A percentile compares a stretch with the other conserved stretches of the same genome.
Evolutionary conservation across 768 basidiomycete genomes (phyloP).

Genomic region (Suillus subalutaceus): DNA sequence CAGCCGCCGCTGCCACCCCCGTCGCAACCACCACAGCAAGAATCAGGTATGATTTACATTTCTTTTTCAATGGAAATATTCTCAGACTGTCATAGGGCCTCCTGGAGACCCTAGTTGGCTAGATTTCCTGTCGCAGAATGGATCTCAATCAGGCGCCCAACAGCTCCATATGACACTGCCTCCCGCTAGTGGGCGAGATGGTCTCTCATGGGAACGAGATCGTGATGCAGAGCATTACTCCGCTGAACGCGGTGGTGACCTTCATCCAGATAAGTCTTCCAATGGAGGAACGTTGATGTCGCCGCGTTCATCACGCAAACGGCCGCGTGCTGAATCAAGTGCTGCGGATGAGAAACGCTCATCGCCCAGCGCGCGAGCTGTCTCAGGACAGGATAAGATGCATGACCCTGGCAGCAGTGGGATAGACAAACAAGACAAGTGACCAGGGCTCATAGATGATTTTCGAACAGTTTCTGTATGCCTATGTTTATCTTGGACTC

Average conservation of each 20-base stretch:
- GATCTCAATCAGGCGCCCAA: slow-evolving; percentile 27
- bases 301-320: slow-evolving; percentile 30
- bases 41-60: slow-evolving; percentile 21
- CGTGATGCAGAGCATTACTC: slow-evolving; percentile 31
- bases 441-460: not conserved
- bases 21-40: slow-evolving; percentile 25
- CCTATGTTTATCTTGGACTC: slow-evolving; percentile 9
- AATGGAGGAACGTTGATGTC: slow-evolving; percentile 24
- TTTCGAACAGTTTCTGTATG: slow-evolving; percentile 3
- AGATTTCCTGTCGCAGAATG: slow-evolving; percentile 34
- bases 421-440: slow-evolving; percentile 33
- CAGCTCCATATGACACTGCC: slow-evolving; percentile 34
- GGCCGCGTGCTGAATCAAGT: slow-evolving; percentile 27
- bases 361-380: slow-evolving; percentile 17
- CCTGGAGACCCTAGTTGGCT: slow-evolving; percentile 36
- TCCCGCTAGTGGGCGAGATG: slow-evolving; percentile 26
- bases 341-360: slow-evolving; percentile 22
- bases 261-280: slow-evolving; percentile 21
- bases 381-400: slow-evolving; percentile 22
- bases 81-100: slow-evolving; percentile 22
- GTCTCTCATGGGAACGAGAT: slow-evolving; percentile 36
- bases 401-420: slow-evolving; percentile 22
- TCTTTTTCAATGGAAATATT: not conserved
- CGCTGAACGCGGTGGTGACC: slow-evolving; percentile 27
- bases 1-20: slow-evolving; percentile 19